Evolutionary conservation across 331 rosid species (phyloP).

Genomic region (Spiraea crenata): DNA sequence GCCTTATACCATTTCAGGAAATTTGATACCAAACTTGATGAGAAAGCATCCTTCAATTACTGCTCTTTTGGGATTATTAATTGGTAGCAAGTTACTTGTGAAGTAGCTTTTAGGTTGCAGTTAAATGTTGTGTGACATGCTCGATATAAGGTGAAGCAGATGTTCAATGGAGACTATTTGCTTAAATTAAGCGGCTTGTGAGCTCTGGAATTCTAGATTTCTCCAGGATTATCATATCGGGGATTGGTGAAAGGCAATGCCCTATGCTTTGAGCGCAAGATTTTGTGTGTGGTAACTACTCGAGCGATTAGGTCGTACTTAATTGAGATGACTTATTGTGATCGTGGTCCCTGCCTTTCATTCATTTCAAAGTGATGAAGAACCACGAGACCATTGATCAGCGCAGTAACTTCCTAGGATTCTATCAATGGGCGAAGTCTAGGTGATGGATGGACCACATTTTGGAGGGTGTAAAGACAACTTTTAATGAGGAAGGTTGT

Average conservation of each 20-base stretch:
- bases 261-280: not conserved
- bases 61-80: not conserved
- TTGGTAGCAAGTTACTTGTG: not conserved
- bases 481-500: not conserved
- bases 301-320: not conserved
- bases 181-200: conserved; percentile 2
- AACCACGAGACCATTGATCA: conserved; percentile 28
- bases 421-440: conserved; percentile 11
- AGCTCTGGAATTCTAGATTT: not conserved
- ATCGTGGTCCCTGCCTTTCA: conserved; percentile 7
- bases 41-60: too few relatives aligned
- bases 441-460: conserved; percentile 39
- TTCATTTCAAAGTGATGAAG: conserved; percentile 5
- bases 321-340: conserved; percentile 1
- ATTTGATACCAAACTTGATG: too few relatives aligned
- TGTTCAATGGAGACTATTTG: not conserved
- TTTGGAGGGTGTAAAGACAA: conserved; percentile 20
- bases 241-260: conserved; percentile 11
- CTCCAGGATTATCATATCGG: not conserved
- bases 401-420: conserved; percentile 17
- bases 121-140: not conserved
- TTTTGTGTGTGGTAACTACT: conserved; percentile 14
- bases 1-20: too few relatives aligned
- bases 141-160: not conserved
- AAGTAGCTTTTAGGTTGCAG: not conserved